Conservation (phyloP, 1,284 basidiomycete genomes). For the Puccinia coronata region DNA sequence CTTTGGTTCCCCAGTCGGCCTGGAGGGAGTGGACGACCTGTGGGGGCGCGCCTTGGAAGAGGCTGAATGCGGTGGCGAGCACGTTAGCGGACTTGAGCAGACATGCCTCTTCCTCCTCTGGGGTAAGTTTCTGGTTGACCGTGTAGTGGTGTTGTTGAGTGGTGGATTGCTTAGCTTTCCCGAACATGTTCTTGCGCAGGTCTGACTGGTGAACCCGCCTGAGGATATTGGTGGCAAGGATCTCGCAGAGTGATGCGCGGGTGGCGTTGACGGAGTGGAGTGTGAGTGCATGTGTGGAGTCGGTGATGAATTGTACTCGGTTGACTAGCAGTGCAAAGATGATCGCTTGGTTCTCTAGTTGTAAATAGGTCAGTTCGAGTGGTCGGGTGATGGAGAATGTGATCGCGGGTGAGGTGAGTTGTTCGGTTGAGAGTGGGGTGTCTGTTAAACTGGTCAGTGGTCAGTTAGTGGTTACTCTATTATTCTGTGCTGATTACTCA, state of each 20-base stretch:
- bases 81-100: conserved; percentile 48
- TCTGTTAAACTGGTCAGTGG: neutral
- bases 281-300: conserved; percentile 45
- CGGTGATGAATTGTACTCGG: conserved; percentile 45
- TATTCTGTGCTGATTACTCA: neutral
- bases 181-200: neutral
- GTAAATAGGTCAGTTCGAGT: conserved; percentile 40
- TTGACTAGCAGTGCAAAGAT: conserved; percentile 47
- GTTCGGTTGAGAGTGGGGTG: conserved; percentile 46
- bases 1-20: conserved; percentile 29
- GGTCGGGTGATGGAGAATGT: conserved; percentile 47
- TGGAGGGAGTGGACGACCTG: conserved; percentile 19
- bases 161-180: no score
- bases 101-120: conserved; percentile 43
- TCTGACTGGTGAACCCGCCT: conserved; percentile 51
- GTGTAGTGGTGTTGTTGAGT: neutral
- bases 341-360: conserved; percentile 32
- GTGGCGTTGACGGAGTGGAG: conserved; percentile 53
- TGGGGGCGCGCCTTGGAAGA: conserved; percentile 40
- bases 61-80: conserved; percentile 34
- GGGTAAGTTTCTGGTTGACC: conserved; percentile 29
- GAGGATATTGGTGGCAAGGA: conserved; percentile 55
- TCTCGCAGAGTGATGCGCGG: conserved; percentile 56
- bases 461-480: neutral
- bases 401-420: conserved; percentile 41